Conservation (phyloP, 202 grass and related monocot genomes). For the Cymbopogon flexuosus region DNA sequence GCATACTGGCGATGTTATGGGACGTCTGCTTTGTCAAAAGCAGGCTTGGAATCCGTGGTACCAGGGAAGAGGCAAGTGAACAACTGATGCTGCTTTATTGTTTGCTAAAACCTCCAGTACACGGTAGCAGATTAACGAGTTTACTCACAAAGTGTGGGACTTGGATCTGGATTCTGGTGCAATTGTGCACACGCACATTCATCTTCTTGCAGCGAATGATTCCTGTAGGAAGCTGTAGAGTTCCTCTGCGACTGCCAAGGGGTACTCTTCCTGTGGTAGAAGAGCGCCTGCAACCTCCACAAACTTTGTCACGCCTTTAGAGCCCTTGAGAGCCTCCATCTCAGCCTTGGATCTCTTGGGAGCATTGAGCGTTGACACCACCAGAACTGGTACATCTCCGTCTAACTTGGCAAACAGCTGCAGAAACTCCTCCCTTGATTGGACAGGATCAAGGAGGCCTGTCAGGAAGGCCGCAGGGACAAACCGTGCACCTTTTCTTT, state of each 20-base stretch:
- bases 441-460: constrained; percentile 80
- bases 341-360: constrained; percentile 92
- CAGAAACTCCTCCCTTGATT: constrained; percentile 74
- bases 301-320: constrained; percentile 69
- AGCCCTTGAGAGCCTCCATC: constrained; percentile 70
- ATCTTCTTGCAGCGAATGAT: constrained; percentile 29
- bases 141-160: constrained; percentile 9
- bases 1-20: constrained; percentile 8
- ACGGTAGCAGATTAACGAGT: neutral
- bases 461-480: constrained; percentile 88
- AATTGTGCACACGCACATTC: neutral
- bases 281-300: constrained; percentile 83
- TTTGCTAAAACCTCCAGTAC: constrained; percentile 1
- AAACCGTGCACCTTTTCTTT: constrained; percentile 70
- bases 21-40: constrained; percentile 23
- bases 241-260: constrained; percentile 59
- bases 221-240: constrained; percentile 64
- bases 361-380: constrained; percentile 49
- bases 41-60: neutral
- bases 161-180: neutral
- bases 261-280: constrained; percentile 92
- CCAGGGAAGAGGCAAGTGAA: constrained; percentile 14
- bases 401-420: constrained; percentile 66
- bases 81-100: constrained; percentile 24
- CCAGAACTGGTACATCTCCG: constrained; percentile 48